Base-by-base conservation (phyloP, 768 basidiomycete genomes). In the Hygrocybe punicea region DNA sequence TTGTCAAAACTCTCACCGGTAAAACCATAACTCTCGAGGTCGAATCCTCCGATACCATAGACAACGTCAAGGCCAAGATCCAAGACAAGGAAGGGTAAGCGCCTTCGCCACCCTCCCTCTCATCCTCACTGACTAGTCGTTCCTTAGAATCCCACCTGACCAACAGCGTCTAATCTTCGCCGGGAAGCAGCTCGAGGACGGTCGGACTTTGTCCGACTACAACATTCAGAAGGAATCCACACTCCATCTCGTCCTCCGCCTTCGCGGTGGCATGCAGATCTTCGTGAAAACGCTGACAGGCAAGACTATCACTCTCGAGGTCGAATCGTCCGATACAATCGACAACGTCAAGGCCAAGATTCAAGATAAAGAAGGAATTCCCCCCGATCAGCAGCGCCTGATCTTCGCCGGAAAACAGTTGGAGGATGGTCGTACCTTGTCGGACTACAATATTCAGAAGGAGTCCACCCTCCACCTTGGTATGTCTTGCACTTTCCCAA, bases 11-110 rank as follows among this genome's bases (percentile, higher is more conserved):
- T 0, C 72, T 92, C 19, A 93, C 90, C 0, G 91, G 91, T 25
- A 93, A 94, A 78, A 93, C 92, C 1, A 96, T 96, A 65, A 95
- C 93, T 1, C 71, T 94, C n/a, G 93, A 96, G 68, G 93, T 95
- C 42, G 92, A 95, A 73, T 93, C 91, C 0, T 91, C 88, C 0
- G 91, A 94, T 69, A 93, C 93, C 11, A 94, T 96, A 65, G 93
- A 95, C 69, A 92, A 93, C 62, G 91, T 94, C 17, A 87, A 87
- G 70, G 81, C 86, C 2, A 87, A 88, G 77, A 89, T 90, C 17
- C 87, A 89, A 62, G 89, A 91, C 67, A 89, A 88, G 72, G 89
- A 55, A 42, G 45, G 53, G 53, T 55, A 24, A 45, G 45, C 9
- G n/a, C 13, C 24, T n/a, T n/a, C 37, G 25, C 37, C 23, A n/a